These are phyloP conservation scores for Epicoccum sorghinum DNA, from an alignment of 2,329 filamentous ascomycete species.

Conservation along the genomic window DNA sequence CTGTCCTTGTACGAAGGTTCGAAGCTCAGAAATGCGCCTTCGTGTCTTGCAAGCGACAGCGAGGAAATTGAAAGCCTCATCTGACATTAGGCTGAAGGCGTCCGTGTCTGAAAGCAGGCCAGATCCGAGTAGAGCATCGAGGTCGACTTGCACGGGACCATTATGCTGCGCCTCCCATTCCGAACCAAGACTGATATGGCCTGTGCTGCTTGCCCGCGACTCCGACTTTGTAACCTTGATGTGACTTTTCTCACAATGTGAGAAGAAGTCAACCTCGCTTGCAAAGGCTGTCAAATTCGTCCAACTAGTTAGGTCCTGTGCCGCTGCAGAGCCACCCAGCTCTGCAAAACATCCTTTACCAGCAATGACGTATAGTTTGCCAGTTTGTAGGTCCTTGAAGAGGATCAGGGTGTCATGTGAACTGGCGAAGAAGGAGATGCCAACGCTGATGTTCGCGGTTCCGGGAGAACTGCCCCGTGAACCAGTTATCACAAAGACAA, in stretches of 20 bases:
- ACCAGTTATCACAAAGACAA: slow-evolving; percentile 35
- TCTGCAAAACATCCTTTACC: slow-evolving; percentile 41
- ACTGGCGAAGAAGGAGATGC: slow-evolving; percentile 42
- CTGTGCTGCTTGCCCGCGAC: slow-evolving; percentile 14
- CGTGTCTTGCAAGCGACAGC: slow-evolving; percentile 42
- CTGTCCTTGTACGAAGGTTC: slow-evolving; percentile 32
- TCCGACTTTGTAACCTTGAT: slow-evolving; percentile 26
- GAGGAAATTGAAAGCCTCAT: slow-evolving; percentile 39
- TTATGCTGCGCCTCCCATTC: slow-evolving; percentile 29
- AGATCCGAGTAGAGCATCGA: slow-evolving; percentile 28
- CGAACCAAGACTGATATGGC: slow-evolving; percentile 26
- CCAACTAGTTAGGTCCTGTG: slow-evolving; percentile 32
- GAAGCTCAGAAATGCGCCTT: slow-evolving; percentile 29
- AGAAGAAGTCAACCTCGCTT: slow-evolving; percentile 26
- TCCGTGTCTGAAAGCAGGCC: slow-evolving; percentile 26
- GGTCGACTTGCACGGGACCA: slow-evolving; percentile 23
- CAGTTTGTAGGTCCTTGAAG: slow-evolving; percentile 35
- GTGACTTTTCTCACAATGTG: slow-evolving; percentile 19
- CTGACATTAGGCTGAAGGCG: slow-evolving; percentile 28
- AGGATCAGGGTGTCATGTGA: slow-evolving; percentile 38
- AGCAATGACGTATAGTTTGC: slow-evolving; percentile 35
- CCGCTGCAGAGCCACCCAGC: slow-evolving; percentile 20
- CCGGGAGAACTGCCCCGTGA: slow-evolving; percentile 23
- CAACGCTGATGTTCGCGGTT: slow-evolving; percentile 39
- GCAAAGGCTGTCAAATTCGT: slow-evolving; percentile 22